Conservation (phyloP, 257 asterid genomes). For the Solanum clarkiae region DNA sequence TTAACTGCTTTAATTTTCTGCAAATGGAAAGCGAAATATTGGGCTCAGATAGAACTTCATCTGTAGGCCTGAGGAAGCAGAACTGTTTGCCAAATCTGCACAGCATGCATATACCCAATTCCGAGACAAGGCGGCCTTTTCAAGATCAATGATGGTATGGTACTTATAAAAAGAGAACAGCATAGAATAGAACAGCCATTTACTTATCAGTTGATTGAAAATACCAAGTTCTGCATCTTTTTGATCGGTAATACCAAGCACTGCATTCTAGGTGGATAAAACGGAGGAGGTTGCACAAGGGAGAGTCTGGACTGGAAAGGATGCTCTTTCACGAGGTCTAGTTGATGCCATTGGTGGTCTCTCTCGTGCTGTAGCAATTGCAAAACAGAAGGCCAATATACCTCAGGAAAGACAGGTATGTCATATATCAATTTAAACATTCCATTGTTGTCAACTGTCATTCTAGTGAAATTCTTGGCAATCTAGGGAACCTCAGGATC, state of each 20-base stretch:
- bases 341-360: slow-evolving; percentile 92
- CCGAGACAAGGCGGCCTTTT: slow-evolving; percentile 89
- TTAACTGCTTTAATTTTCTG: background rate
- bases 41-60: background rate
- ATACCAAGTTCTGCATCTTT: background rate
- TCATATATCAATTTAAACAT: background rate
- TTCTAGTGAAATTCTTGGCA: background rate
- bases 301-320: slow-evolving; percentile 95
- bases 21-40: background rate
- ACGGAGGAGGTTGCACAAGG: slow-evolving; percentile 99
- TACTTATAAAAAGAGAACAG: slow-evolving; percentile 5
- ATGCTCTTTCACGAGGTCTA: slow-evolving; percentile 81
- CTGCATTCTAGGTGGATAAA: slow-evolving; percentile 47
- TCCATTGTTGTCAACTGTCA: background rate
- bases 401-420: slow-evolving; percentile 75
- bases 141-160: slow-evolving; percentile 90
- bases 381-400: slow-evolving; percentile 80
- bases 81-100: slow-evolving; percentile 86
- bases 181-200: background rate
- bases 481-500: background rate
- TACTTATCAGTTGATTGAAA: background rate
- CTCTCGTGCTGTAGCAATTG: slow-evolving; percentile 88
- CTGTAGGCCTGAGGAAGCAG: slow-evolving; percentile 84
- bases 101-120: slow-evolving; percentile 65
- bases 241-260: background rate